Evolutionary conservation across 2,329 filamentous ascomycete genomes (phyloP).

Genomic region (Ophiostoma australiae): DNA sequence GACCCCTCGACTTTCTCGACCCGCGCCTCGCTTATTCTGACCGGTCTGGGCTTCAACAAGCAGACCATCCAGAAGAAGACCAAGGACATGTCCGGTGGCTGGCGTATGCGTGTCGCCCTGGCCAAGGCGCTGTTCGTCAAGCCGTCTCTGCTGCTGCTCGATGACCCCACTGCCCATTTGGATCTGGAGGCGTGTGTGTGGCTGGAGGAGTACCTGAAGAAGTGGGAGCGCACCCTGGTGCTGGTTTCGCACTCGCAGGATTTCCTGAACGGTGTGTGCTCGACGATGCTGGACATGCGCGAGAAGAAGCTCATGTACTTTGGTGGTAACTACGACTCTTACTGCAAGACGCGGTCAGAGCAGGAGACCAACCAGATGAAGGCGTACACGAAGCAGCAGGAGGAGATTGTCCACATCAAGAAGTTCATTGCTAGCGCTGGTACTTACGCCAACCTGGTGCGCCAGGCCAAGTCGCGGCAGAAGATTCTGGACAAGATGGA

Average conservation of each 20-base stretch:
- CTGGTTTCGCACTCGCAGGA: conserved; percentile 98
- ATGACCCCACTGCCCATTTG: conserved; percentile 98
- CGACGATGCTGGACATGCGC: conserved; percentile 98
- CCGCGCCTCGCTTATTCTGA: conserved; percentile 91
- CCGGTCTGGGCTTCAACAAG: conserved; percentile 99
- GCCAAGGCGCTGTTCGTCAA: conserved; percentile 98
- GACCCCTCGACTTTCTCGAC: conserved; percentile 96
- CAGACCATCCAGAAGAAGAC: conserved; percentile 97
- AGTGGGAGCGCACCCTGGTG: conserved; percentile 96
- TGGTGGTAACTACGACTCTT: conserved; percentile 99
- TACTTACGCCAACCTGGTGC: conserved; percentile 99
- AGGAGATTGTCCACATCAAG: conserved; percentile 99
- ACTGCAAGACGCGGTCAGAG: conserved; percentile 89
- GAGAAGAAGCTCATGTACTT: conserved; percentile 87
- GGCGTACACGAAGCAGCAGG: conserved; percentile 98
- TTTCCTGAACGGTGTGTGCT: conserved; percentile 98
- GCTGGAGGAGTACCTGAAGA: conserved; percentile 99
- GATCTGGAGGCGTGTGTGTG: conserved; percentile 99
- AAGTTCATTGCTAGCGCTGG: conserved; percentile 99
- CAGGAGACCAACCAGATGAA: conserved; percentile 98
- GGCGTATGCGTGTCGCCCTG: conserved; percentile 98
- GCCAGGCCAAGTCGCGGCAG: conserved; percentile 97
- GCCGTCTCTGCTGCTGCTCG: conserved; percentile 89
- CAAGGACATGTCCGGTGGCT: conserved; percentile 99
- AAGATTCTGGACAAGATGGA: conserved; percentile 99